Evolutionary conservation across 2,329 filamentous ascomycete species (phyloP).

Genomic region (Hypoxylon sp.): DNA sequence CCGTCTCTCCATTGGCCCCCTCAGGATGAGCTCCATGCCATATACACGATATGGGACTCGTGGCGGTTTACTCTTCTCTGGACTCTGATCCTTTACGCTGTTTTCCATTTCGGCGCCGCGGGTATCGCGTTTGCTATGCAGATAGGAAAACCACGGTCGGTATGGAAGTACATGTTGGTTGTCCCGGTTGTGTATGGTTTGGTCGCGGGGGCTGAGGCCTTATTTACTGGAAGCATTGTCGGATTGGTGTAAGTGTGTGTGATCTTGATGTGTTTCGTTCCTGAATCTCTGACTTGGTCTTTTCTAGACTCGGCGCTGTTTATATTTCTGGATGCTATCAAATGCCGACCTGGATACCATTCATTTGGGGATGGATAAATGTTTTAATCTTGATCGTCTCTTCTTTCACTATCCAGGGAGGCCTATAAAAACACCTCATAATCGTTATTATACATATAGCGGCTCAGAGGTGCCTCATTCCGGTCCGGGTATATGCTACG

Average conservation of each 20-base stretch:
- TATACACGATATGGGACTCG: constrained; percentile 80
- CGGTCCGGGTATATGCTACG: too few relatives aligned
- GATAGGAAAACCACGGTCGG: constrained; percentile 61
- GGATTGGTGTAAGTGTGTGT: constrained; percentile 73
- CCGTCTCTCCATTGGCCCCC: constrained; percentile 84
- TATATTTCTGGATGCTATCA: constrained; percentile 84
- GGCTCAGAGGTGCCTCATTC: too few relatives aligned
- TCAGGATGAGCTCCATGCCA: constrained; percentile 60
- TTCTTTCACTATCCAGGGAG: constrained; percentile 92
- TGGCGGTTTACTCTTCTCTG: constrained; percentile 89
- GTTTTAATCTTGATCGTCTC: constrained; percentile 83
- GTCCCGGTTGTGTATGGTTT: constrained; percentile 75
- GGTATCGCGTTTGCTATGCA: constrained; percentile 78
- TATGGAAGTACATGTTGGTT: constrained; percentile 72
- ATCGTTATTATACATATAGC: too few relatives aligned
- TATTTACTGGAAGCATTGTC: constrained; percentile 82
- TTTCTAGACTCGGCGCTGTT: constrained; percentile 74
- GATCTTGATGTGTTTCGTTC: neutral
- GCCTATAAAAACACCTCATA: too few relatives aligned
- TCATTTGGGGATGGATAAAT: constrained; percentile 87
- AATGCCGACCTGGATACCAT: constrained; percentile 95
- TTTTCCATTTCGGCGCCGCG: constrained; percentile 77
- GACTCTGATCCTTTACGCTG: constrained; percentile 81
- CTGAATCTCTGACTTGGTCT: constrained; percentile 8
- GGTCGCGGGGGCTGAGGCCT: constrained; percentile 77